A percentile compares a stretch with the other conserved stretches of the same genome.
Conservation (phyloP, 805 yeast species). For the Saccharomycopsis fodiens region DNA sequence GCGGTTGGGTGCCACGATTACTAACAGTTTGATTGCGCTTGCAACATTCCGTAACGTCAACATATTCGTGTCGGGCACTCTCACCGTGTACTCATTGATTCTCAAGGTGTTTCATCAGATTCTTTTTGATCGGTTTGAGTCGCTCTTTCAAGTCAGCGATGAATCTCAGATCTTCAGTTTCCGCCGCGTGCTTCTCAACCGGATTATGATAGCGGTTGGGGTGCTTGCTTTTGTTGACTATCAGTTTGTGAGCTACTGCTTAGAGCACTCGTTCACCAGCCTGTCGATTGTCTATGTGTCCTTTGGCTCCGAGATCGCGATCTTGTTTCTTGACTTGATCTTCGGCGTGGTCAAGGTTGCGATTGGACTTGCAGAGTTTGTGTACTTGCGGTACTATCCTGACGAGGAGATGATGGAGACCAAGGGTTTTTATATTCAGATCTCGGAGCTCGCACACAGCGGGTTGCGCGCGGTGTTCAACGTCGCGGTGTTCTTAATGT, state of each 20-base stretch:
- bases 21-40: slow-evolving; percentile 52
- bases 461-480: slow-evolving; percentile 39
- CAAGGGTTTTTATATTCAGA: slow-evolving; percentile 51
- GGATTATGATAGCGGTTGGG: slow-evolving; percentile 4
- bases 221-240: slow-evolving; percentile 36
- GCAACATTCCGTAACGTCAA: slow-evolving; percentile 45
- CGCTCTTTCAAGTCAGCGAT: slow-evolving; percentile 27
- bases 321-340: slow-evolving; percentile 48
- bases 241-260: slow-evolving; percentile 22
- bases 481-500: slow-evolving; percentile 34
- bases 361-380: slow-evolving; percentile 51
- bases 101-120: slow-evolving; percentile 75
- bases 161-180: slow-evolving; percentile 22
- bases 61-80: slow-evolving; percentile 35
- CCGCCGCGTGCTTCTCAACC: slow-evolving; percentile 21
- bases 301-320: slow-evolving; percentile 71
- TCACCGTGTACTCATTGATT: slow-evolving; percentile 36
- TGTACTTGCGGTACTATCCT: slow-evolving; percentile 35
- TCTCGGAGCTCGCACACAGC: slow-evolving; percentile 47
- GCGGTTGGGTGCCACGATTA: slow-evolving; percentile 54
- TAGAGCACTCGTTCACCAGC: slow-evolving; percentile 38
- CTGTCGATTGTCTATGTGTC: slow-evolving; percentile 43
- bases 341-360: slow-evolving; percentile 38
- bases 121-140: slow-evolving; percentile 44
- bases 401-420: slow-evolving; percentile 71